Conservation (phyloP, 192 early-diverging fungal genomes). For the Backusella macrospora region DNA sequence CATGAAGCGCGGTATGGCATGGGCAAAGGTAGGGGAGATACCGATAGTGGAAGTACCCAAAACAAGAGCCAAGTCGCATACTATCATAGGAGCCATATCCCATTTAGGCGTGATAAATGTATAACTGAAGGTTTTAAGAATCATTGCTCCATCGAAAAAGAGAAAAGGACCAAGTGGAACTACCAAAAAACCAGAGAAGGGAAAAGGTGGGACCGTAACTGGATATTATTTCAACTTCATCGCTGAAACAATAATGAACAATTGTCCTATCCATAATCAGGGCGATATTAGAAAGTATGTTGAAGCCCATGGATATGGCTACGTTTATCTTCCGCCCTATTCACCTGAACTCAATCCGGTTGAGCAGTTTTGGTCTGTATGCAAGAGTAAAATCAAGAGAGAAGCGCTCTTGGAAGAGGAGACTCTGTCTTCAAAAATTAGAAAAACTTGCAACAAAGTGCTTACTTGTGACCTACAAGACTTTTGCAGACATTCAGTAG, state of each 20-base stretch:
- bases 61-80: no score
- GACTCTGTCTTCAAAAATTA: conserved; percentile 6
- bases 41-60: no score
- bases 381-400: no score
- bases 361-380: conserved; percentile 29
- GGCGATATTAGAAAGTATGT: neutral
- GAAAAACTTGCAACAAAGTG: conserved; percentile 12
- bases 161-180: neutral
- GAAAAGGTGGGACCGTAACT: conserved; percentile 3
- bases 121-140: no score
- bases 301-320: no score
- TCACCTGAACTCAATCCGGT: conserved; percentile 31
- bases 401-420: neutral
- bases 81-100: no score
- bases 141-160: no score
- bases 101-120: no score
- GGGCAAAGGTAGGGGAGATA: no score
- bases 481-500: no score
- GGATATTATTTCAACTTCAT: conserved; percentile 5
- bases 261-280: conserved; percentile 18
- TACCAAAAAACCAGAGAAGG: conserved; percentile 8
- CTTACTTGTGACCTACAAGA: conserved; percentile 12
- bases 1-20: no score
- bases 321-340: conserved; percentile 26
- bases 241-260: conserved; percentile 26